Evolutionary conservation across 345 rosid species (phyloP).

Genomic region (Alliaria petiolata): DNA sequence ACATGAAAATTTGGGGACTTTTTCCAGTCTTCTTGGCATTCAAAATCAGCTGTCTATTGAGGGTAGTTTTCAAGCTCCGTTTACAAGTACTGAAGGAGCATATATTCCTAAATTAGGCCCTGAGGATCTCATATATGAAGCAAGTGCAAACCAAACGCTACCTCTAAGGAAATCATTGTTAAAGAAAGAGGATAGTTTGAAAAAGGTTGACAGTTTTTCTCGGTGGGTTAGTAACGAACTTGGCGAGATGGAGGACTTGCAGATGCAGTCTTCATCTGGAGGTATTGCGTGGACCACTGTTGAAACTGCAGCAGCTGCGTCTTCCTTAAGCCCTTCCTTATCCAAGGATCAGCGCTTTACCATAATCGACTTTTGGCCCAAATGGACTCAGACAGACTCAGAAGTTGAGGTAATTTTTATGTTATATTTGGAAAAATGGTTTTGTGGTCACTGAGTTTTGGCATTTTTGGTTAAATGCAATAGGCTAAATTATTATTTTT

Average conservation of each 20-base stretch:
- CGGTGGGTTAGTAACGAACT: constrained; percentile 88
- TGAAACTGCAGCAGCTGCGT: constrained; percentile 67
- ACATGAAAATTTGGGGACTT: constrained; percentile 37
- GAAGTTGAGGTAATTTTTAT: constrained; percentile 57
- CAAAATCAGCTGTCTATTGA: constrained; percentile 40
- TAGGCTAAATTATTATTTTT: background rate
- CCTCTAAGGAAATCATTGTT: constrained; percentile 40
- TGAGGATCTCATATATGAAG: constrained; percentile 41
- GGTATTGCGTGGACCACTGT: constrained; percentile 71
- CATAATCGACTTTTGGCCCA: constrained; percentile 75
- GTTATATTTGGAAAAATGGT: background rate
- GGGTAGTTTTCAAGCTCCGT: constrained; percentile 23
- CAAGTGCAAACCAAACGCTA: constrained; percentile 38
- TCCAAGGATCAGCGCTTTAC: constrained; percentile 80
- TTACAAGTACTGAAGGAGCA: constrained; percentile 38
- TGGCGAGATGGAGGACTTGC: constrained; percentile 67
- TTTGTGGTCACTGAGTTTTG: background rate
- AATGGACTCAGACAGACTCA: constrained; percentile 62
- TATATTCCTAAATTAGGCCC: constrained; percentile 38
- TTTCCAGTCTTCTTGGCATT: constrained; percentile 34
- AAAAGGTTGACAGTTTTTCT: constrained; percentile 80
- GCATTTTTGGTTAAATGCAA: background rate
- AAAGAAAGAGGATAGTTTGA: constrained; percentile 50
- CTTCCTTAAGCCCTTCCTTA: constrained; percentile 76
- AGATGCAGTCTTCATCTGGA: constrained; percentile 72